phyloP scores from a whole-genome alignment of 176 grass and related monocot species.

The Musa schizocarpa region DNA sequence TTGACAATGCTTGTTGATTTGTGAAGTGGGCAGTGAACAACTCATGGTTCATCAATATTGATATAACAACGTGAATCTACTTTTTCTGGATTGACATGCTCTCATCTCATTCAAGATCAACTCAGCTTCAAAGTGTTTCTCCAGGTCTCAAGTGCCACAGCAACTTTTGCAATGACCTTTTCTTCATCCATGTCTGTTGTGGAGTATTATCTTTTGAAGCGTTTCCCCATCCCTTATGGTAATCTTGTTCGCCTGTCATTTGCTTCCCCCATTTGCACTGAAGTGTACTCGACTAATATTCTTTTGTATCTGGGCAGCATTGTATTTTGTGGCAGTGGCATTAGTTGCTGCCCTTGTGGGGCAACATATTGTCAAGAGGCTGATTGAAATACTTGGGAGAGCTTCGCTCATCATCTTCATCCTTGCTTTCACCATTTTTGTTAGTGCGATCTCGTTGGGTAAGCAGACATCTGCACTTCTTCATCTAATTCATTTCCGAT shows the following conservation, averaged over 20 bases:
- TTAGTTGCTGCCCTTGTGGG: slow-evolving; percentile 60
- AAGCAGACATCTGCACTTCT: not conserved
- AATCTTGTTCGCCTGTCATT: not conserved
- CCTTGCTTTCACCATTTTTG: slow-evolving; percentile 68
- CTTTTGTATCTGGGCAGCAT: slow-evolving; percentile 20
- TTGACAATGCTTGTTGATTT: too few species aligned
- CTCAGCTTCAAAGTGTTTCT: slow-evolving; percentile 1
- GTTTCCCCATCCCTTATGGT: slow-evolving; percentile 86
- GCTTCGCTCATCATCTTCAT: slow-evolving; percentile 95
- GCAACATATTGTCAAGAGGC: slow-evolving; percentile 55
- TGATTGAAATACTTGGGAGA: slow-evolving; percentile 67
- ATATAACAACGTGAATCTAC: not conserved
- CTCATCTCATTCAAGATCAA: not conserved
- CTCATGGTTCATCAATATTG: too few species aligned
- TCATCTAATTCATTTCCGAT: not conserved
- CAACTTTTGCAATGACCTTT: slow-evolving; percentile 92
- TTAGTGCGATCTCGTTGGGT: slow-evolving; percentile 78
- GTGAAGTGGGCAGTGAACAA: too few species aligned
- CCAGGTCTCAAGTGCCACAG: slow-evolving; percentile 92
- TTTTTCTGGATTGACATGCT: not conserved
- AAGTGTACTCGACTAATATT: not conserved
- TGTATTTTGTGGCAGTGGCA: slow-evolving; percentile 43
- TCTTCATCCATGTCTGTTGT: slow-evolving; percentile 90
- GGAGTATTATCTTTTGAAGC: slow-evolving; percentile 77
- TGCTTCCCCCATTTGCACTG: too few species aligned